phyloP scores from a whole-genome alignment of 805 yeast genomes.

The Wickerhamomyces rabaulensis region DNA sequence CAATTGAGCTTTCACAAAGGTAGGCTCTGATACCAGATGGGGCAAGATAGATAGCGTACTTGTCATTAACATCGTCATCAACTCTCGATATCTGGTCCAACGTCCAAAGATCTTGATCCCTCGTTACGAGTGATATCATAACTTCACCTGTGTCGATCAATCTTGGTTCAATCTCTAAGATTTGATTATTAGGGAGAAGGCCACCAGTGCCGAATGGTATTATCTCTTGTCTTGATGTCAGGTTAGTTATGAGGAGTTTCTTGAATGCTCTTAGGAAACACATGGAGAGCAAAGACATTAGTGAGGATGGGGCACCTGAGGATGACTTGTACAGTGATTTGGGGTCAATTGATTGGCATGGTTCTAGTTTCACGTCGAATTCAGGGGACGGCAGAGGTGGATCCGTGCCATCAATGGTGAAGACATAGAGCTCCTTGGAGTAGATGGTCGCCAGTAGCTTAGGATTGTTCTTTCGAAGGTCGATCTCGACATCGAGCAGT shows the following conservation, averaged over 20 bases:
- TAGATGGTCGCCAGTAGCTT: conserved; percentile 32
- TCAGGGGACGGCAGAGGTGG: conserved; percentile 28
- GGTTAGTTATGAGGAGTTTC: conserved; percentile 31
- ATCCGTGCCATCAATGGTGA: conserved; percentile 31
- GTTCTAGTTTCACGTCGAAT: conserved; percentile 13
- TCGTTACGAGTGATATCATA: conserved; percentile 29
- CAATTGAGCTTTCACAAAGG: conserved; percentile 30
- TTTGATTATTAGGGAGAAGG: conserved; percentile 24
- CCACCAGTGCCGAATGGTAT: conserved; percentile 49
- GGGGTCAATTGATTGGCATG: conserved; percentile 16
- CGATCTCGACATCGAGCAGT: conserved; percentile 36
- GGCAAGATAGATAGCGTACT: conserved; percentile 41
- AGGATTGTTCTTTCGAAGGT: conserved; percentile 29
- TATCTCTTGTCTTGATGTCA: conserved; percentile 30
- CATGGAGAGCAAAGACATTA: conserved; percentile 31
- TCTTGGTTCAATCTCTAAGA: conserved; percentile 43
- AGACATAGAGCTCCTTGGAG: conserved; percentile 39
- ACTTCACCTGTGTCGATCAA: conserved; percentile 41
- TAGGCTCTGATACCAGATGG: conserved; percentile 53
- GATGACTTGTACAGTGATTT: conserved; percentile 9
- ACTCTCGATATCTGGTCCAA: conserved; percentile 23
- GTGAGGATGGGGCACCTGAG: conserved; percentile 25
- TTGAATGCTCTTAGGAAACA: conserved; percentile 47
- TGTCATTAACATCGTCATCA: conserved; percentile 17
- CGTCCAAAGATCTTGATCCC: conserved; percentile 25